phyloP scores from a whole-genome alignment of 1,284 basidiomycete genomes.

The Puccinia coronata region DNA sequence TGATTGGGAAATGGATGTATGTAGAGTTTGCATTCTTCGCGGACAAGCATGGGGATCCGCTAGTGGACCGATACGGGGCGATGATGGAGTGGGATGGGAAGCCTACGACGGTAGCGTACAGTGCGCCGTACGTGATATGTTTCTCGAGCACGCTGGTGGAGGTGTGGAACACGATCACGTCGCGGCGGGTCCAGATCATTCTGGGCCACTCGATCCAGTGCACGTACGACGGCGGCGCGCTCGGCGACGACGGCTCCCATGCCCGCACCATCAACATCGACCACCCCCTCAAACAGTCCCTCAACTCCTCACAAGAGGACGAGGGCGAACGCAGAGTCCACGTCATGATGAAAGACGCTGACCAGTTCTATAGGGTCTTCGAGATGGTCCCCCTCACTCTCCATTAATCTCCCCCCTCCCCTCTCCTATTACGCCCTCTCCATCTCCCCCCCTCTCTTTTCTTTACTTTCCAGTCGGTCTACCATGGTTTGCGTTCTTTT shows the following conservation, averaged over 20 bases:
- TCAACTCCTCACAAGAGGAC: neutral
- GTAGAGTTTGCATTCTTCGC: constrained; percentile 81
- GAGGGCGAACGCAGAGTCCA: constrained; percentile 24
- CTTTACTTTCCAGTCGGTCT: neutral
- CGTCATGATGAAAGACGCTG: constrained; percentile 31
- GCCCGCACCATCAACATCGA: neutral
- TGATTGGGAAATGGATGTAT: neutral
- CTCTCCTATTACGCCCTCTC: too few species aligned
- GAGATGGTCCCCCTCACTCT: constrained; percentile 35
- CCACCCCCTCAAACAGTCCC: neutral
- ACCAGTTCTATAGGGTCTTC: constrained; percentile 32
- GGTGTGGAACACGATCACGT: constrained; percentile 80
- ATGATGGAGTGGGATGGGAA: constrained; percentile 94
- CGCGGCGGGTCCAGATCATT: constrained; percentile 85
- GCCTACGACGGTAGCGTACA: constrained; percentile 78
- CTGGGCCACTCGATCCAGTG: constrained; percentile 76
- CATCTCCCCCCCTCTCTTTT: neutral
- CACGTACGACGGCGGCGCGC: constrained; percentile 62
- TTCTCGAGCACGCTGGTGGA: constrained; percentile 94
- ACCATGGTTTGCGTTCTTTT: neutral
- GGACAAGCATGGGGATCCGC: constrained; percentile 74
- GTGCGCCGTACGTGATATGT: constrained; percentile 83
- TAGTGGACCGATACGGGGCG: constrained; percentile 63
- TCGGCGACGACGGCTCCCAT: constrained; percentile 35
- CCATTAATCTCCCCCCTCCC: neutral